These are phyloP conservation scores for Kodamaea sp. DNA, from an alignment of 1,139 yeast species.

Conservation along the genomic window DNA sequence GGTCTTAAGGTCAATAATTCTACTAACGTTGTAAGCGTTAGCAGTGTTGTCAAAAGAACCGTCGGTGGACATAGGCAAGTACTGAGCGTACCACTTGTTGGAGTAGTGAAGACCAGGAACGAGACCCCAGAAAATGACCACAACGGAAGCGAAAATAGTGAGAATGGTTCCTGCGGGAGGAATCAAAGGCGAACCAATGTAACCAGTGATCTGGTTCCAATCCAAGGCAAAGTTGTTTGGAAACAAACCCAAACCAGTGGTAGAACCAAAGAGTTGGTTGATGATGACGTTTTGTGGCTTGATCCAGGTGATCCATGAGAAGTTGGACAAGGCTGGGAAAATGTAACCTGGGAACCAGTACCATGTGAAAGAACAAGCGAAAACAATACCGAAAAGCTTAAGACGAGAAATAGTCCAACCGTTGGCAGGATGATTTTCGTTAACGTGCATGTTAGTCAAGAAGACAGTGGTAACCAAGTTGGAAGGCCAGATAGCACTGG, in stretches of 20 bases:
- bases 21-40: constrained; percentile 36
- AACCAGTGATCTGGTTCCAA: constrained; percentile 53
- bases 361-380: constrained; percentile 31
- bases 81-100: constrained; percentile 46
- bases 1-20: constrained; percentile 41
- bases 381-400: constrained; percentile 31
- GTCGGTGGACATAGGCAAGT: constrained; percentile 44
- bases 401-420: constrained; percentile 45
- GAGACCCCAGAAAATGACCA: constrained; percentile 40
- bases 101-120: constrained; percentile 46
- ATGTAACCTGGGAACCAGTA: constrained; percentile 47
- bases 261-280: constrained; percentile 62
- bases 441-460: constrained; percentile 61
- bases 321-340: constrained; percentile 23
- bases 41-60: constrained; percentile 42
- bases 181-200: constrained; percentile 63
- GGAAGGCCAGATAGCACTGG: constrained; percentile 69
- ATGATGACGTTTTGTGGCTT: constrained; percentile 45
- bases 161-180: constrained; percentile 63
- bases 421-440: constrained; percentile 55
- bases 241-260: constrained; percentile 61
- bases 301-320: constrained; percentile 35
- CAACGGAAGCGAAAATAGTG: constrained; percentile 41
- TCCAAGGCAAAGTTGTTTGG: constrained; percentile 48
- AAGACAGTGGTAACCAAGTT: constrained; percentile 49